Base-by-base conservation (phyloP, 306 rosid species). In the Acmispon strigosus region DNA sequence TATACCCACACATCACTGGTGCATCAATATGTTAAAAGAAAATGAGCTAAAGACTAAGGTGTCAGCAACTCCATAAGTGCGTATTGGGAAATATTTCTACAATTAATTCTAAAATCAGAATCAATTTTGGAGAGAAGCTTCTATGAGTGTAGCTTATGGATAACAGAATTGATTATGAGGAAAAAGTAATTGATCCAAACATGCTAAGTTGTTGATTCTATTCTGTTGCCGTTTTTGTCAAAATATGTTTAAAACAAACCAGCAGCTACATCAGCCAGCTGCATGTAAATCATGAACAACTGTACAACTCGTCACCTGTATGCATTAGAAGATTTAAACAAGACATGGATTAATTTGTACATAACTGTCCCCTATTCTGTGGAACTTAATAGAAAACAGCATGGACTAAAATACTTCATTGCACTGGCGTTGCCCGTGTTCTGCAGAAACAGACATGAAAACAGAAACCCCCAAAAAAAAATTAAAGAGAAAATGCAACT, bases 281-380 rank as follows among this genome's bases (percentile, higher is more conserved):
- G 64, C 44, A 20, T 69, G 70, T 53, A 64, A 39, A 12, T 41
- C 42, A 62, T 73, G 70, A 72, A 42, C 44, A 47, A 66, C 79
- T 71, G 76, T 78, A 83, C 81, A 75, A 78, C 78, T 65, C 2
- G 20, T 65, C 66, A 62, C 74, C 42, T 59, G 75, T 45, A 73
- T 42, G 62, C 45, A 55, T 69, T 6, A 24, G 50, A 75, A 71
- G 49, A 60, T 71, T 52, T 75, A 42, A 42, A 75, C 39, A 37
- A 45, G 67, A 52, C 76, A 34, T 51, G 36, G 53, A 18, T 36
- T 24, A 65, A 52, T 64, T 65, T 43, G 67, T 72, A 62, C 47
- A 42, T 63, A 48, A 48, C 15, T 69, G 48, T 44, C 18, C 64
- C 62, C 44, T 5, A 13, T 50, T 50, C 13, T 22, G 41, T 55